Conservation (phyloP, 1,284 basidiomycete genomes). For the Cerrena zonata region DNA sequence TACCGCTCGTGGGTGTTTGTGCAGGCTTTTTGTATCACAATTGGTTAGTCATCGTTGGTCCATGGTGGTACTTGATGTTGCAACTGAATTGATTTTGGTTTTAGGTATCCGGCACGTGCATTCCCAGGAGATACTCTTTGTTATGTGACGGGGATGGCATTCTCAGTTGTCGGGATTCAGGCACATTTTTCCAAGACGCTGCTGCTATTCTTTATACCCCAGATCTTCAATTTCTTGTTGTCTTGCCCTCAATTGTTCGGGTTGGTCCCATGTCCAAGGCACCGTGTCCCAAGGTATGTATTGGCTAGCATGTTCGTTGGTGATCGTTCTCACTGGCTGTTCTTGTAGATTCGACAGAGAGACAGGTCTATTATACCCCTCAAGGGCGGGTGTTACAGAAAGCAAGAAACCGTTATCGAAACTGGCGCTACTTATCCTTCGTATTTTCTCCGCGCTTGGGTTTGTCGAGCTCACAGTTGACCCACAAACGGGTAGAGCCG, state of each 20-base stretch:
- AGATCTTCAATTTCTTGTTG: slow-evolving; percentile 94
- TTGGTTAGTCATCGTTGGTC: slow-evolving; percentile 53
- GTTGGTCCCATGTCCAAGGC: slow-evolving; percentile 87
- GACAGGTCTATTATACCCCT: slow-evolving; percentile 72
- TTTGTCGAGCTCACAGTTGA: slow-evolving; percentile 64
- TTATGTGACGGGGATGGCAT: slow-evolving; percentile 96
- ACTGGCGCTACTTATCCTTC: slow-evolving; percentile 50
- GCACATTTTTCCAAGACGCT: slow-evolving; percentile 97
- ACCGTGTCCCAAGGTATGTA: slow-evolving; percentile 81
- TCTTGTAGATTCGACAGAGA: slow-evolving; percentile 60
- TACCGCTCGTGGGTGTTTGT: slow-evolving; percentile 88
- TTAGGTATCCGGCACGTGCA: slow-evolving; percentile 90
- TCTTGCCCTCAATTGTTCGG: slow-evolving; percentile 95
- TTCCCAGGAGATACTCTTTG: slow-evolving; percentile 98
- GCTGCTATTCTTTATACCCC: slow-evolving; percentile 93
- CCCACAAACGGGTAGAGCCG: slow-evolving; percentile 47
- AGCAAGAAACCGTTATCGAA: slow-evolving; percentile 37
- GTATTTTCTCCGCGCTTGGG: slow-evolving; percentile 53
- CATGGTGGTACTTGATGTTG: background rate
- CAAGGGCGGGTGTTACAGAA: slow-evolving; percentile 58
- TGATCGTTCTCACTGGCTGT: background rate
- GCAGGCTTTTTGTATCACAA: slow-evolving; percentile 88
- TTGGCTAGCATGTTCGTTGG: background rate
- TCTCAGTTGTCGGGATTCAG: slow-evolving; percentile 91
- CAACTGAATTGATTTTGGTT: slow-evolving; percentile 2